Percentiles rank a stretch among this genome's conserved stretches.
phyloP scores from a whole-genome alignment of 106 monocot genomes.

The Agapanthus africanus region DNA sequence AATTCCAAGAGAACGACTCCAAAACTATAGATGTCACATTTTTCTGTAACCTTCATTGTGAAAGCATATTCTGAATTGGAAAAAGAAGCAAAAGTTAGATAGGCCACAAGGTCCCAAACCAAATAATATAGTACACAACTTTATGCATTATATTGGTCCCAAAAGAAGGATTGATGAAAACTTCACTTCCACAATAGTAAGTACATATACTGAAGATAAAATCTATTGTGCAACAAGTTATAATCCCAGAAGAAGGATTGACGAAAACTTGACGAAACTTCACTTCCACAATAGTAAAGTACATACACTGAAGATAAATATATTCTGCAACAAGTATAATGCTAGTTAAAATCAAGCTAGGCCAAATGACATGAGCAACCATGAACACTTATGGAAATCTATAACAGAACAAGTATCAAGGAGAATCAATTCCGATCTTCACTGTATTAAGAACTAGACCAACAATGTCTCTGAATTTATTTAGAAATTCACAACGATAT shows the following conservation, averaged over 20 bases:
- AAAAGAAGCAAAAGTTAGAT: not conserved
- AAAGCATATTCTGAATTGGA: slow-evolving; percentile 71
- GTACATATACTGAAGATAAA: not conserved
- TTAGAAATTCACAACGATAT: too few relatives aligned
- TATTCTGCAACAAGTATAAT: not conserved
- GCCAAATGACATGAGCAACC: too few relatives aligned
- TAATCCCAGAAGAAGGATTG: too few relatives aligned
- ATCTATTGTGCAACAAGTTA: not conserved
- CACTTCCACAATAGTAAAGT: too few relatives aligned
- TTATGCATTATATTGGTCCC: not conserved
- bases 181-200: not conserved
- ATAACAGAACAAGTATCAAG: too few relatives aligned
- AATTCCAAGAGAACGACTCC: slow-evolving; percentile 76
- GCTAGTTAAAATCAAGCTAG: too few relatives aligned
- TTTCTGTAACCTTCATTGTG: slow-evolving; percentile 90
- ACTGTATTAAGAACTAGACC: too few relatives aligned
- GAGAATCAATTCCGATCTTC: too few relatives aligned
- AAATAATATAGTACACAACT: not conserved
- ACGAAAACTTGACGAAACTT: too few relatives aligned
- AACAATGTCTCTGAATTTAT: too few relatives aligned
- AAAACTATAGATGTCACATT: slow-evolving; percentile 80
- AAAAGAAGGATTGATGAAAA: too few relatives aligned
- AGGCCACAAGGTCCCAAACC: not conserved
- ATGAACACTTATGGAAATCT: too few relatives aligned
- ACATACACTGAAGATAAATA: not conserved